Evolutionary conservation across 2,329 filamentous ascomycete genomes (phyloP), one percentile per base, ranked within the genome.

Genomic region (Scolecobasidium constrictum): DNA sequence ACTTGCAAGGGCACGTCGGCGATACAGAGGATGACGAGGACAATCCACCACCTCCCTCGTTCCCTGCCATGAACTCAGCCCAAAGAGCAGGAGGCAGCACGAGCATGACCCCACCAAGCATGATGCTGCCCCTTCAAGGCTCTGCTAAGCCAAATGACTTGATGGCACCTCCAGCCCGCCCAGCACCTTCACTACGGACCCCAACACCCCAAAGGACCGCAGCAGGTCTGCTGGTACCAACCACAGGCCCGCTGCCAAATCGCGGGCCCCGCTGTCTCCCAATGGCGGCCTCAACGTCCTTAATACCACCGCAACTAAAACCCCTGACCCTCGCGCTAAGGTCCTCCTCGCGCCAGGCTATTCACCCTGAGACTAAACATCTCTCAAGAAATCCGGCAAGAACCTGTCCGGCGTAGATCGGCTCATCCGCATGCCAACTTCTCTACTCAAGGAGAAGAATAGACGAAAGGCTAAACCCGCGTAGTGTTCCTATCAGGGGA

Each of bases 361-460:
- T 67, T 94, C 86, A 2, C 90, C 92, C 0, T 78, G 98, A 11
- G 92, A 98, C 72, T 98, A 92, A 92, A 92, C 92, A 11, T 78
- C 82, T 4, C 74, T 94, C 1, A 81, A 86, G 48, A 75, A 87
- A 18, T 81, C 83, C n/a, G 76, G 76, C 33, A 53, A 54, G 40
- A 68, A 69, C 43, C 52, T 71, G 1, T 59, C 65, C 6, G 67
- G 66, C 15, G 67, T 78, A 0, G 55, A 64, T 50, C 83, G 47
- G 52, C 73, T 49, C 49, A 65, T 85, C 34, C 78, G 83, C 36
- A 86, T 98, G 26, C 85, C 88, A 4, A 88, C 90, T 1, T 80
- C 79, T 4, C 77, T 86, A 72, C 71, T 98, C 11, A 82, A 81
- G 57, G 63, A 68, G 31, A 79, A 86, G 63, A 93, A 84, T 31